phyloP scores from a whole-genome alignment of 1,139 yeast species.

The Pichia sp. region DNA sequence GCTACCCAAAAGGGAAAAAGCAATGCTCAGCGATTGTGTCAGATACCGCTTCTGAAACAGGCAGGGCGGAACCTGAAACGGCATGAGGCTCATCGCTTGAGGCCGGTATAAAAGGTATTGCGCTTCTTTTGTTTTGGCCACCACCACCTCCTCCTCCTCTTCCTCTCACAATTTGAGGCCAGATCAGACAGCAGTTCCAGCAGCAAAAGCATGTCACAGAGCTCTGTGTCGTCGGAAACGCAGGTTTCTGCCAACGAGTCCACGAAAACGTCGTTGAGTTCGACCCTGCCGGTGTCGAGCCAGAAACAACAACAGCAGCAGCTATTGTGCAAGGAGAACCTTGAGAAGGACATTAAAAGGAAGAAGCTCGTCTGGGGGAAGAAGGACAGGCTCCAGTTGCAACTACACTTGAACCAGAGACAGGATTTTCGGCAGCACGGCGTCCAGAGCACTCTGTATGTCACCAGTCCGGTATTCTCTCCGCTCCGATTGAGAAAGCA shows the following conservation, averaged over 20 bases:
- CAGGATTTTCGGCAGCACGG: background rate
- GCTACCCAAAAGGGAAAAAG: background rate
- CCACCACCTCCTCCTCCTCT: background rate
- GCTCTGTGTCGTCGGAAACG: background rate
- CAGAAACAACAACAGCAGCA: background rate
- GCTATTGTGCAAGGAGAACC: background rate
- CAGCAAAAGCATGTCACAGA: slow-evolving; percentile 1
- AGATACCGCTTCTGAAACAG: background rate
- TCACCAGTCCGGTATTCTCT: slow-evolving; percentile 7
- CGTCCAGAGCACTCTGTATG: background rate
- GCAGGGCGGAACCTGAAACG: background rate
- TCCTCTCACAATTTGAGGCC: background rate
- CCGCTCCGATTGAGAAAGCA: slow-evolving; percentile 10
- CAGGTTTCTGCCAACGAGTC: background rate
- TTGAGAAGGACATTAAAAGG: background rate
- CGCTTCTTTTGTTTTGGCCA: background rate
- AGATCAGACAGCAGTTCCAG: background rate
- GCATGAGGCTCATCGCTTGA: background rate
- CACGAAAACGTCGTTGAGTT: slow-evolving; percentile 1
- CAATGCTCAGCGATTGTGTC: slow-evolving; percentile 1
- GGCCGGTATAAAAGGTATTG: background rate
- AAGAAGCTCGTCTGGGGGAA: slow-evolving; percentile 13
- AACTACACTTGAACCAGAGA: slow-evolving; percentile 2
- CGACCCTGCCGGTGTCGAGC: background rate
- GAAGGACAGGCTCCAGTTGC: slow-evolving; percentile 10